phyloP scores from a whole-genome alignment of 305 asterid genomes.

The Stenogyne calaminthoides region DNA sequence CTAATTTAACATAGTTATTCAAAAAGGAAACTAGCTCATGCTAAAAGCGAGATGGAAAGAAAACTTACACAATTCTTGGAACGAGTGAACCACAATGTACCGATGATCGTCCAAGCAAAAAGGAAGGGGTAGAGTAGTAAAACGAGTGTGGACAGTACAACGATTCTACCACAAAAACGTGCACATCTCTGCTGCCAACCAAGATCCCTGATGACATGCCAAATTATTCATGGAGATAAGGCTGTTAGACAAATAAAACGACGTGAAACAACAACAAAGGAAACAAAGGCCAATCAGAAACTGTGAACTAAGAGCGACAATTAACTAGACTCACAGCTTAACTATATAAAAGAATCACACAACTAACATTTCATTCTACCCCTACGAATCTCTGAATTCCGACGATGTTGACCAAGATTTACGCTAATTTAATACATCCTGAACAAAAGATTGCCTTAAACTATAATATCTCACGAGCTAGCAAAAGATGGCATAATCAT shows the following conservation, averaged over 20 bases:
- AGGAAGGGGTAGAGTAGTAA: slow-evolving; percentile 81
- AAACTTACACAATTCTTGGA: slow-evolving; percentile 71
- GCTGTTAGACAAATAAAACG: background rate
- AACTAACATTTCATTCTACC: background rate
- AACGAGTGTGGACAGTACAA: slow-evolving; percentile 73
- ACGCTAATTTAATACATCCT: slow-evolving; percentile 2
- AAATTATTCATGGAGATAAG: slow-evolving; percentile 1
- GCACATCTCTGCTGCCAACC: slow-evolving; percentile 87
- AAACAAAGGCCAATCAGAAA: background rate
- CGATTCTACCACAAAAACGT: slow-evolving; percentile 80
- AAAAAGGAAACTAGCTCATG: background rate
- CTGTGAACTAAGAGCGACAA: background rate
- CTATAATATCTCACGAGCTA: slow-evolving; percentile 12
- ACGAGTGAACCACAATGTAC: slow-evolving; percentile 79
- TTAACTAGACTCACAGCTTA: background rate
- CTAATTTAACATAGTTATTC: too few relatives aligned
- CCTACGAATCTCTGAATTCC: background rate
- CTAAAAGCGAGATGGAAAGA: slow-evolving; percentile 12
- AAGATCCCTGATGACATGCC: slow-evolving; percentile 59
- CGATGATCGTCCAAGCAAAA: slow-evolving; percentile 80
- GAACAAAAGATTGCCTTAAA: background rate
- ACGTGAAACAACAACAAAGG: background rate
- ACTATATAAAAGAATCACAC: slow-evolving; percentile 5
- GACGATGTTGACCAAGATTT: background rate
- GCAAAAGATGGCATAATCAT: background rate